Percentiles rank a stretch among this genome's conserved stretches.
These are phyloP conservation scores for Colletotrichum musicola DNA, from an alignment of 2,329 filamentous ascomycete genomes.

Conservation along the genomic window DNA sequence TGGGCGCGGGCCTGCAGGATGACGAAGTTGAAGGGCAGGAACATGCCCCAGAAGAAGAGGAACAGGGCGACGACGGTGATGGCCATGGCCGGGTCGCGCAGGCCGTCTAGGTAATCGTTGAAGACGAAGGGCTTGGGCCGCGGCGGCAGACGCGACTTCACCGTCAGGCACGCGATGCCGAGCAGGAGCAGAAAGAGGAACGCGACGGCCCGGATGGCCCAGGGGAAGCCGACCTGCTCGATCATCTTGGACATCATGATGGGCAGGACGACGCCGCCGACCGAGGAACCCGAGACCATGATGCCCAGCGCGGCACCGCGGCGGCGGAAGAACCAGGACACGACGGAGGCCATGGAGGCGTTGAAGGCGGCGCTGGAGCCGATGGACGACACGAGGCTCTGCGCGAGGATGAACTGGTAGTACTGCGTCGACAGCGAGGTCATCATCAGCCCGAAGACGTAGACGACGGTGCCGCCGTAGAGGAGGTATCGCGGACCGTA, in stretches of 20 bases:
- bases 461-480: constrained; percentile 64
- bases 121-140: constrained; percentile 59
- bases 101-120: constrained; percentile 58
- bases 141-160: constrained; percentile 58
- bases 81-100: constrained; percentile 60
- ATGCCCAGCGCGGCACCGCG: constrained; percentile 67
- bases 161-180: constrained; percentile 50
- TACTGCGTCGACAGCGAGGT: constrained; percentile 62
- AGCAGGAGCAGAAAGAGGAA: constrained; percentile 59
- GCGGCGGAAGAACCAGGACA: constrained; percentile 65
- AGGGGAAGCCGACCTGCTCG: constrained; percentile 58
- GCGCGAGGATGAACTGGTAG: constrained; percentile 60
- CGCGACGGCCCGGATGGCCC: constrained; percentile 62
- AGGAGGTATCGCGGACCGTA: constrained; percentile 73
- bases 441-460: constrained; percentile 77
- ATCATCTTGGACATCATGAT: constrained; percentile 72
- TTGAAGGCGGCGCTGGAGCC: constrained; percentile 60
- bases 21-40: constrained; percentile 67
- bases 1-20: constrained; percentile 60
- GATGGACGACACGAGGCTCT: constrained; percentile 55
- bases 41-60: constrained; percentile 68
- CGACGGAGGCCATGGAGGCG: constrained; percentile 55
- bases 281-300: constrained; percentile 64
- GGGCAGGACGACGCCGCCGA: constrained; percentile 70
- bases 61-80: constrained; percentile 61